phyloP scores from a whole-genome alignment of 2,329 filamentous ascomycete genomes.

The Aaosphaeria pasadenensis region DNA sequence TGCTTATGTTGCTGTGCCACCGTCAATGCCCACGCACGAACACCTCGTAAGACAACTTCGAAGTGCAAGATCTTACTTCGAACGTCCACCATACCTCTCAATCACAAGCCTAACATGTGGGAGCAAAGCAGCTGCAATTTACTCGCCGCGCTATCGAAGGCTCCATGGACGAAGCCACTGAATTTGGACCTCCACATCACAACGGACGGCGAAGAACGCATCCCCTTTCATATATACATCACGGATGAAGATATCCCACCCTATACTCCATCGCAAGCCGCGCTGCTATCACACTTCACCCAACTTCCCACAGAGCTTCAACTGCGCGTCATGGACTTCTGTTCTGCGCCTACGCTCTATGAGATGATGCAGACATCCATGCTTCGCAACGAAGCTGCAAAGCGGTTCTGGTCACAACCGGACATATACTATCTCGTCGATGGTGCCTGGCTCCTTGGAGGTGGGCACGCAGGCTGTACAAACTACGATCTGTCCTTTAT shows the following conservation, averaged over 20 bases:
- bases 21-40: too few relatives aligned
- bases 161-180: neutral
- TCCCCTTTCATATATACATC: neutral
- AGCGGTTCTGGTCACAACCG: constrained; percentile 13
- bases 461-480: constrained; percentile 9
- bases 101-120: neutral
- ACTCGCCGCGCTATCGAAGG: constrained; percentile 2
- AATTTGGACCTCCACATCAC: neutral
- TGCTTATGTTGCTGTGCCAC: too few relatives aligned
- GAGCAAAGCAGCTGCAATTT: constrained; percentile 6
- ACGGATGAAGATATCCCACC: neutral
- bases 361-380: constrained; percentile 12
- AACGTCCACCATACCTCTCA: neutral
- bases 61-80: too few relatives aligned
- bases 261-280: neutral
- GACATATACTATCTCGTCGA: constrained; percentile 8
- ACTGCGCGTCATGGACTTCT: constrained; percentile 9
- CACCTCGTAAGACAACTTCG: too few relatives aligned
- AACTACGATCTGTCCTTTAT: constrained; percentile 9
- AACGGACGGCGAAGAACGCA: neutral
- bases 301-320: constrained; percentile 11
- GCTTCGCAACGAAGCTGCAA: constrained; percentile 14
- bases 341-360: constrained; percentile 11
- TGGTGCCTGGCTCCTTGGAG: constrained; percentile 6
- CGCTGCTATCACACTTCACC: constrained; percentile 5